Evolutionary conservation across 352 stramenopile species (phyloP).

Genomic region (Phytophthora nicotianae): DNA sequence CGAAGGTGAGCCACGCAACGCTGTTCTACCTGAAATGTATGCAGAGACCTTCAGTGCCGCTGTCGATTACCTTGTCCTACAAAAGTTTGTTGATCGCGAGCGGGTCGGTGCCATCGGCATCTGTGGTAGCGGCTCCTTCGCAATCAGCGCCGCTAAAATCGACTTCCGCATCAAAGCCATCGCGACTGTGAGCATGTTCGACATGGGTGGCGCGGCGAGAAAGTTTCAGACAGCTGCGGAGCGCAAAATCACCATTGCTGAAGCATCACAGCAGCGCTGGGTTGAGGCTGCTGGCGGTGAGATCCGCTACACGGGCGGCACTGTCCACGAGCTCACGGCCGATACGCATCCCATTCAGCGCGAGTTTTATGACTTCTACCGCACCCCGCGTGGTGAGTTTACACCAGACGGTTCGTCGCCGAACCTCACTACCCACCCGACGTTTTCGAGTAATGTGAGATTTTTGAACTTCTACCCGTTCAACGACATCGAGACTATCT

Average conservation of each 20-base stretch:
- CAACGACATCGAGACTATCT: constrained; percentile 27
- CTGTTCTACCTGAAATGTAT: neutral
- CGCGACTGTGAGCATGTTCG: constrained; percentile 15
- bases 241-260: constrained; percentile 1
- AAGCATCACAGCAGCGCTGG: constrained; percentile 3
- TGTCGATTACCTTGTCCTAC: constrained; percentile 10
- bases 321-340: constrained; percentile 13
- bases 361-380: constrained; percentile 29
- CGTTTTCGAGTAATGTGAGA: constrained; percentile 3
- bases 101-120: constrained; percentile 18
- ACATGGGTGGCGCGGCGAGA: constrained; percentile 13
- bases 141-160: constrained; percentile 23
- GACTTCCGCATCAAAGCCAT: constrained; percentile 26
- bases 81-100: constrained; percentile 11
- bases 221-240: constrained; percentile 8
- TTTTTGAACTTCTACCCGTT: constrained; percentile 31
- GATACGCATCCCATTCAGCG: constrained; percentile 5
- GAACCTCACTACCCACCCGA: constrained; percentile 14
- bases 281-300: constrained; percentile 11
- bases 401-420: constrained; percentile 6
- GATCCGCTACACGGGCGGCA: constrained; percentile 1
- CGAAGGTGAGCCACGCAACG: constrained; percentile 9
- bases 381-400: constrained; percentile 17
- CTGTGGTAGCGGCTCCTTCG: constrained; percentile 18
- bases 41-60: neutral